A percentile compares a stretch with the other conserved stretches of the same genome.
These are phyloP conservation scores for Hymenoscyphus scutula DNA, from an alignment of 2,329 filamentous ascomycete genomes.

Conservation along the genomic window DNA sequence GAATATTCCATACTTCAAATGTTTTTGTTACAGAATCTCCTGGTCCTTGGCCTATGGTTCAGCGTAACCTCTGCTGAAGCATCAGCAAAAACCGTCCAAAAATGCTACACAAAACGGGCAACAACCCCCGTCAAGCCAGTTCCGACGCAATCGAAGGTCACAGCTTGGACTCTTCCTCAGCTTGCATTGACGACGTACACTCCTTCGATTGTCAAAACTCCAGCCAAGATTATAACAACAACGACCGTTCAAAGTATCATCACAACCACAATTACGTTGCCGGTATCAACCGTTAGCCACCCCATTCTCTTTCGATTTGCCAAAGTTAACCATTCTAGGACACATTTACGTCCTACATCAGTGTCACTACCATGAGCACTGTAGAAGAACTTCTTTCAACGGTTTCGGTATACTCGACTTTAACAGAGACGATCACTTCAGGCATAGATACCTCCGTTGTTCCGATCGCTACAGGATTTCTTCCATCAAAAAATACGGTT, in stretches of 20 bases:
- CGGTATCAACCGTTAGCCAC: neutral
- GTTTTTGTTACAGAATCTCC: neutral
- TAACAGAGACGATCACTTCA: neutral
- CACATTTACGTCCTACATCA: neutral
- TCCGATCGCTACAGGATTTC: neutral
- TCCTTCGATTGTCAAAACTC: neutral
- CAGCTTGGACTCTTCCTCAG: neutral
- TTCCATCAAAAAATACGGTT: neutral
- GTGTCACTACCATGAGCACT: neutral
- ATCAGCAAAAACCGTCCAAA: neutral
- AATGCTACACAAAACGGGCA: neutral
- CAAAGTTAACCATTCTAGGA: neutral
- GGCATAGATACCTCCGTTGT: neutral
- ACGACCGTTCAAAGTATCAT: neutral
- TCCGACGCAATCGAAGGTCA: neutral
- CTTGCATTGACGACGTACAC: neutral
- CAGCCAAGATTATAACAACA: neutral
- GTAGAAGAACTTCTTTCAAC: neutral
- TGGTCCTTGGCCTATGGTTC: neutral
- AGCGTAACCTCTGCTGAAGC: neutral
- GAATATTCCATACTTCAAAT: neutral
- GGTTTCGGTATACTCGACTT: neutral
- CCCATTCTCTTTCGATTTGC: neutral
- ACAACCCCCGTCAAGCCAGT: neutral
- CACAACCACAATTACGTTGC: neutral